phyloP scores from a whole-genome alignment of 202 grass and related monocot species.

The Eragrostis tef region DNA sequence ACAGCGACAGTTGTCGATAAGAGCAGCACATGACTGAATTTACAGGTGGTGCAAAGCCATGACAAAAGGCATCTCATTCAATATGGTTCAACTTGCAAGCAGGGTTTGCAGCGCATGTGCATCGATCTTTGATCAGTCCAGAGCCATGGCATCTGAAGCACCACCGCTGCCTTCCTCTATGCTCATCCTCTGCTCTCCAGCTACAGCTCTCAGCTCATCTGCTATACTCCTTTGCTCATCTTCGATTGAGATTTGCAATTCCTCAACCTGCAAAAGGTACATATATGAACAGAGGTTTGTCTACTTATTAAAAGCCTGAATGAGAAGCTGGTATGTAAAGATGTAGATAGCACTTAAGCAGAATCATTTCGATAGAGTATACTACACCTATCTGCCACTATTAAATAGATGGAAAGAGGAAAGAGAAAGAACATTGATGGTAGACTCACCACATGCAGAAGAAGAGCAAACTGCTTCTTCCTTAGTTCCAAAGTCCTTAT shows the following conservation, averaged over 20 bases:
- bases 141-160: slow-evolving; percentile 82
- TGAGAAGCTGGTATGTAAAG: neutral
- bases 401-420: slow-evolving; percentile 2
- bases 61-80: neutral
- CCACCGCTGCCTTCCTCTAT: slow-evolving; percentile 66
- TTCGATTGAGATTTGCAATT: slow-evolving; percentile 85
- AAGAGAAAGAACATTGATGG: neutral
- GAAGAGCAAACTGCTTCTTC: slow-evolving; percentile 91
- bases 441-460: slow-evolving; percentile 86
- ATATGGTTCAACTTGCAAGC: neutral
- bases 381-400: neutral
- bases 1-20: neutral
- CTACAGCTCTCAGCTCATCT: slow-evolving; percentile 62
- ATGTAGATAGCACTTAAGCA: neutral
- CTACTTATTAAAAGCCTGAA: neutral
- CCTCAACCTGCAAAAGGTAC: slow-evolving; percentile 67
- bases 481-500: slow-evolving; percentile 74
- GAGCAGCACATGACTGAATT: slow-evolving; percentile 18
- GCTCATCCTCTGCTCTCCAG: slow-evolving; percentile 64
- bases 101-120: neutral
- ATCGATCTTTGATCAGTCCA: slow-evolving; percentile 58
- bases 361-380: neutral
- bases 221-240: slow-evolving; percentile 80
- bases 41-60: slow-evolving; percentile 1
- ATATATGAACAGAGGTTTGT: slow-evolving; percentile 24